A percentile compares a stretch with the other conserved stretches of the same genome.
phyloP scores from a whole-genome alignment of 192 early-diverging fungal species.

The Backusella australiensis region DNA sequence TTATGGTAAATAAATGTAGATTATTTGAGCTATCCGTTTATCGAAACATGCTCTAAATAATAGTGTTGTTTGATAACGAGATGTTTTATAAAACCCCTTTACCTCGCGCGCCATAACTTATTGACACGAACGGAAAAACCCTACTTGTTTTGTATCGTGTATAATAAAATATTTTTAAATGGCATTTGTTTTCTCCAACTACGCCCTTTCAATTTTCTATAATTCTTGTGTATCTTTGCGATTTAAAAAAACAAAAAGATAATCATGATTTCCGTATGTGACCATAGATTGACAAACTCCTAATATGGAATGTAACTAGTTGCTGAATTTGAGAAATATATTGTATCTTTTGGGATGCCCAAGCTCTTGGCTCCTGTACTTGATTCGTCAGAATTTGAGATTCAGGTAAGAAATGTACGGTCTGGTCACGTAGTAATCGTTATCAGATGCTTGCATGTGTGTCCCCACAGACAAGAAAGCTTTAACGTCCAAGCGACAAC shows the following conservation, averaged over 20 bases:
- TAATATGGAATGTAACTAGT: background rate
- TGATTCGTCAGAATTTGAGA: background rate
- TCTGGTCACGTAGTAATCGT: background rate
- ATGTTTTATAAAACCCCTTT: background rate
- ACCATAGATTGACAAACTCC: background rate
- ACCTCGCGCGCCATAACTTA: background rate
- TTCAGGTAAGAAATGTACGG: background rate
- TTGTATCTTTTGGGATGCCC: background rate
- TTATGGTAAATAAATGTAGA: background rate
- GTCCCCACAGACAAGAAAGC: background rate
- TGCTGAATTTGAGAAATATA: background rate
- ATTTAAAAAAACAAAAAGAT: background rate
- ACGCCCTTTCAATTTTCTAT: background rate
- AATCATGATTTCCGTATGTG: background rate
- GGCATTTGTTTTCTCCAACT: background rate
- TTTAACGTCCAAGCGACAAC: background rate
- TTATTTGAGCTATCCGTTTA: background rate
- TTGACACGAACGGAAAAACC: background rate
- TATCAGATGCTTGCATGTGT: background rate
- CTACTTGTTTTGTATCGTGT: background rate
- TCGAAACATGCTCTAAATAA: background rate
- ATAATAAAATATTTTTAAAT: background rate
- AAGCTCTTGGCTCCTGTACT: background rate
- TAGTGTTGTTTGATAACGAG: background rate
- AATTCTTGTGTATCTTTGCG: background rate